Evolutionary conservation across 2,329 filamentous ascomycete genomes (phyloP).

Genomic region (Colletotrichum tropicale): DNA sequence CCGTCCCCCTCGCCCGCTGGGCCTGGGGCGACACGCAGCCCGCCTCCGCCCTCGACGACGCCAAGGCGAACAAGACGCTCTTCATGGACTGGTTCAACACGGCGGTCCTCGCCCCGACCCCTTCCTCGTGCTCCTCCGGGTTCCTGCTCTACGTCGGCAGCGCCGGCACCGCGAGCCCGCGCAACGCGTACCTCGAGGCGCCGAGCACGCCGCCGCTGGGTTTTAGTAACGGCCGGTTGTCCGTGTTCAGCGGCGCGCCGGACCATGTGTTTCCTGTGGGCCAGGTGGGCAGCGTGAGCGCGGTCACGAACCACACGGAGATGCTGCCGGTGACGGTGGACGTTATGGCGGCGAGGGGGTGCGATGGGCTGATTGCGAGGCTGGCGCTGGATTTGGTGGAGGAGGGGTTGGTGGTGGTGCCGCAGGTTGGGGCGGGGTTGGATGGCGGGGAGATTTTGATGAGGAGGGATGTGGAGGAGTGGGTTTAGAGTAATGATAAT

Average conservation of each 20-base stretch:
- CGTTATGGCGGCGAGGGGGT: slow-evolving; percentile 62
- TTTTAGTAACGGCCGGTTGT: slow-evolving; percentile 42
- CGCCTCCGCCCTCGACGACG: slow-evolving; percentile 23
- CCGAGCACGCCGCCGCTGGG: slow-evolving; percentile 53
- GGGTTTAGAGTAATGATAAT: not conserved
- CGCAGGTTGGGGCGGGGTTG: slow-evolving; percentile 42
- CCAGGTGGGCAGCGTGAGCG: slow-evolving; percentile 35
- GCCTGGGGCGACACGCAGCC: slow-evolving; percentile 35
- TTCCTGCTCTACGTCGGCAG: slow-evolving; percentile 31
- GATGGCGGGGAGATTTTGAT: slow-evolving; percentile 28
- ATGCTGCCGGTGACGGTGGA: slow-evolving; percentile 61
- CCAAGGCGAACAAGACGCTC: slow-evolving; percentile 33
- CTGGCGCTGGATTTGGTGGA: slow-evolving; percentile 55
- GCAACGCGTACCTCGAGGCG: slow-evolving; percentile 31
- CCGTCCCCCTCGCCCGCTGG: slow-evolving; percentile 38
- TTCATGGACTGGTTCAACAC: slow-evolving; percentile 36
- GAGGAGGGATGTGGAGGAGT: slow-evolving; percentile 16
- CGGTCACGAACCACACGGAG: slow-evolving; percentile 50
- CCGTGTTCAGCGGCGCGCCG: slow-evolving; percentile 39
- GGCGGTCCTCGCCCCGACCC: slow-evolving; percentile 26
- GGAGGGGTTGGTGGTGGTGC: slow-evolving; percentile 51
- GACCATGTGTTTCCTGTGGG: slow-evolving; percentile 48
- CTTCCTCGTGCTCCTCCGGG: slow-evolving; percentile 32
- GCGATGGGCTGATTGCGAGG: slow-evolving; percentile 62
- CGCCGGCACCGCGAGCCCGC: slow-evolving; percentile 4